Base-by-base conservation (phyloP, 306 rosid species). In the Prunus mume region DNA sequence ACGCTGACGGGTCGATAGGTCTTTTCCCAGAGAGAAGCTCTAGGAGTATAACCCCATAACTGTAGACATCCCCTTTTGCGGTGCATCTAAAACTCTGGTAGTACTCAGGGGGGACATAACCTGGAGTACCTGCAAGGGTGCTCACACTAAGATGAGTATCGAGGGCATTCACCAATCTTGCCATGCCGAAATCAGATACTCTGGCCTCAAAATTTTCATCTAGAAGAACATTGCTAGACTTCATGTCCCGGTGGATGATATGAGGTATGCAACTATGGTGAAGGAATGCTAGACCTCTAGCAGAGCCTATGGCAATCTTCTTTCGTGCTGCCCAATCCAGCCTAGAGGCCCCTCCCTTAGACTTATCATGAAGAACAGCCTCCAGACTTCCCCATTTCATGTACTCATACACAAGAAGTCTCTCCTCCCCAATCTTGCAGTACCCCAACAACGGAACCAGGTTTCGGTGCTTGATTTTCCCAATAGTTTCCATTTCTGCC, bases 401-500 rank as follows among this genome's bases (percentile, higher is more conserved):
- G 91, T 83, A 91, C 84, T 91, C 95, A 19, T 91, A 91, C 77
- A 91, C 97, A 64, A 91, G 94, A 68, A 90, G 93, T 83, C 97
- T 87, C 90, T 91, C 97, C 73, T 91, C 97, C 19, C 93, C 95
- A 52, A 89, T 71, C 80, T 89, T 91, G 73, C 95, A 91, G 82
- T 91, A 91, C 27, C 97, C 97, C 11, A 91, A 79, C 69, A 91
- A 70, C 0, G 89, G 95, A 72, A 91, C 95, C 74, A 91, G 81
- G 79, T 91, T 91, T 73, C 95, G 78, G 71, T 91, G 95, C 78
- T 91, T 91, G 65, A 91, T 88, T 83, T 88, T 91, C 73, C 97
- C 97, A 11, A 91, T 86, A 45, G 97, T 91, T 81, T 91, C 97
- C 97, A 91, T 89, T 83, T 91, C 95, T 0, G 97, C 97, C 91